Evolutionary conservation across 306 rosid genomes (phyloP), one percentile per base, ranked within the genome.

Genomic region (Cucurbita pepo): DNA sequence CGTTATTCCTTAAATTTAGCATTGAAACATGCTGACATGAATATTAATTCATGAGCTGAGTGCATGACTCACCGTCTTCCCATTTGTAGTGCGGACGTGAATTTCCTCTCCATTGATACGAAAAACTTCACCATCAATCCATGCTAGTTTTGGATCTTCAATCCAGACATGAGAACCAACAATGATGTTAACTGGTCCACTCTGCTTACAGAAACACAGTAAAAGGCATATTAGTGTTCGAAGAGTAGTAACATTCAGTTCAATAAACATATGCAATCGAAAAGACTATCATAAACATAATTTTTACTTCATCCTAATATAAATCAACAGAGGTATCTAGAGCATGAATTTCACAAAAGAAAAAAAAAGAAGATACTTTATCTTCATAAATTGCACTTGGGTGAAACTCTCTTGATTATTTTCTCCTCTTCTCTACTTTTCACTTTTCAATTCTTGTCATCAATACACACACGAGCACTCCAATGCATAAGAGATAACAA

Each of bases 131-230:
- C 96, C 99, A 77, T 83, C 93, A 80, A 95, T 77, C 99, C 99
- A 95, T 60, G 99, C 99, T 71, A 81, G 82, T 8, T 11, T 77
- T 77, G 90, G 88, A 85, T 95, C 99, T 87, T 91, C 99, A 82
- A 84, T 90, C 99, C 99, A 95, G 72, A 91, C 97, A 83, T 95
- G 99, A 80, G 99, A 89, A 62, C 97, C 99, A 63, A 88, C 99
- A 81, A 95, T 89, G 56, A 95, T 91, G 80, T 95, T 91, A 67
- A 91, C 99, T 37, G 97, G 93, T 62, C 86, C 90, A 86, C 95
- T 88, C 99, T 95, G 89, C 82, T 83, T 81, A 81, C 66, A 74
- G 73, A 70, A 77, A 40, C 69, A 69, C 41, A 69, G 73, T 53
- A 11, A 52, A 77, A 60, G 41, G 37, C 66, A 45, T 25, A 55